Base-by-base conservation (phyloP, 108 stramenopile genomes). In the Nitzschia sp. region DNA sequence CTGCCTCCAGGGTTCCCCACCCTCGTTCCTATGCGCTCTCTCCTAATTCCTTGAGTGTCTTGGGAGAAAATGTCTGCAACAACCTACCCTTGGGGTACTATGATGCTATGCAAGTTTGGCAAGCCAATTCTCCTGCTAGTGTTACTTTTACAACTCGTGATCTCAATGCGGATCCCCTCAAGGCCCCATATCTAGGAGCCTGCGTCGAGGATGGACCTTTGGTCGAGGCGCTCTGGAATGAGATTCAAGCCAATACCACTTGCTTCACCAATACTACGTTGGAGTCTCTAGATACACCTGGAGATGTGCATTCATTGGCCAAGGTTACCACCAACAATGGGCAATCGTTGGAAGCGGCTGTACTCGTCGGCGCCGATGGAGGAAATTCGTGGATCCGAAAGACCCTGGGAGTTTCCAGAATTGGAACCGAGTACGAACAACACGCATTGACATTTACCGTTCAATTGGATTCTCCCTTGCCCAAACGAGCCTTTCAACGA, bases 61-160 rank as follows among this genome's bases (percentile, higher is more conserved):
- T 90, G 12, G 88, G 91, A 10, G 62, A 80, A 53, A 57, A 66
- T 12, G 39, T 81, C 2, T 15, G 20, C 42, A 63, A 69, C n/a
- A 70, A 80, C 46, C 70, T 81, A 0, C 63, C 70, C n/a, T 38
- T 78, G 53, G 85, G 77, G 26, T 80, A 80, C 17, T 93, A 93
- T 68, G 75, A 85, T 65, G 70, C 80, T 41, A 93, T 93, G 92
- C 92, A 93, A 71, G 81, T 93, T n/a, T 93, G 92, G 92, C 88
- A 93, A 59, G 80, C 83, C 51, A 77, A 83, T 38, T 86, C 87
- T 6, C 89, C 92, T 7, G 85, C 89, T 10, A 75, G 73, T 26
- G 63, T 93, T 24, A 76, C 83, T 25, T 93, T 93, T 78, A 62
- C 65, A 12, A 68, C 79, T 25, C 65, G 86, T 12, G 87, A 92